Evolutionary conservation across 768 basidiomycete genomes (phyloP).

Genomic region (Termitomyces sp.): DNA sequence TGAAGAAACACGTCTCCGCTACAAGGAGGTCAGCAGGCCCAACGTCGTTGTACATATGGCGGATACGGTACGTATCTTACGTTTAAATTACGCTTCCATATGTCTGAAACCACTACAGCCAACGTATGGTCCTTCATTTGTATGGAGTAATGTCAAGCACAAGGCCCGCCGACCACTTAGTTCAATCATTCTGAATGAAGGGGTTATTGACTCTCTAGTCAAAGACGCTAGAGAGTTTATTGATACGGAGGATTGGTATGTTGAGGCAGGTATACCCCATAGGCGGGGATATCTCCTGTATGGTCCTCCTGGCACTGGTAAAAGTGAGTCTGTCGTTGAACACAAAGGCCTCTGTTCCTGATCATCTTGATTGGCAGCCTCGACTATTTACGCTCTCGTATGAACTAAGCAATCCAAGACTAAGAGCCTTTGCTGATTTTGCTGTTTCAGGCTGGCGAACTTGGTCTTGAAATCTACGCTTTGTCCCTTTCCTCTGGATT

Average conservation of each 20-base stretch:
- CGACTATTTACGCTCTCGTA: constrained; percentile 51
- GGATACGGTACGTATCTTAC: constrained; percentile 20
- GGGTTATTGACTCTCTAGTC: constrained; percentile 41
- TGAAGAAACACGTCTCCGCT: constrained; percentile 29
- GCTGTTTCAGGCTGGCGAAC: constrained; percentile 43
- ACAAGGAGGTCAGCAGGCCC: constrained; percentile 29
- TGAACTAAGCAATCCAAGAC: neutral
- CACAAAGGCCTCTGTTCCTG: constrained; percentile 15
- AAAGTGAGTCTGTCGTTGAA: constrained; percentile 33
- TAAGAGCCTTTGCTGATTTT: neutral
- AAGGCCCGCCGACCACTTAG: constrained; percentile 47
- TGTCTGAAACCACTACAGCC: constrained; percentile 19
- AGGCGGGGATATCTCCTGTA: constrained; percentile 52
- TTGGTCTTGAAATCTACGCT: constrained; percentile 81
- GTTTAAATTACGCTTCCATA: neutral
- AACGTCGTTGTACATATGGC: constrained; percentile 31
- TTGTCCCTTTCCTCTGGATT: constrained; percentile 44
- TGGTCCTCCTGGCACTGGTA: constrained; percentile 60
- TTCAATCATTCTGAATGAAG: constrained; percentile 47
- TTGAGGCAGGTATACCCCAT: constrained; percentile 51
- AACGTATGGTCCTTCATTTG: constrained; percentile 29
- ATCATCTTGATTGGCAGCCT: constrained; percentile 37
- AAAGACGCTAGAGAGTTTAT: constrained; percentile 51
- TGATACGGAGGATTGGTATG: constrained; percentile 52
- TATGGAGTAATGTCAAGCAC: constrained; percentile 41